Percentiles rank a stretch among this genome's conserved stretches.
Evolutionary conservation across 192 early-diverging fungal species (phyloP).

Genomic region (Rhizoclosmatium globosum): DNA sequence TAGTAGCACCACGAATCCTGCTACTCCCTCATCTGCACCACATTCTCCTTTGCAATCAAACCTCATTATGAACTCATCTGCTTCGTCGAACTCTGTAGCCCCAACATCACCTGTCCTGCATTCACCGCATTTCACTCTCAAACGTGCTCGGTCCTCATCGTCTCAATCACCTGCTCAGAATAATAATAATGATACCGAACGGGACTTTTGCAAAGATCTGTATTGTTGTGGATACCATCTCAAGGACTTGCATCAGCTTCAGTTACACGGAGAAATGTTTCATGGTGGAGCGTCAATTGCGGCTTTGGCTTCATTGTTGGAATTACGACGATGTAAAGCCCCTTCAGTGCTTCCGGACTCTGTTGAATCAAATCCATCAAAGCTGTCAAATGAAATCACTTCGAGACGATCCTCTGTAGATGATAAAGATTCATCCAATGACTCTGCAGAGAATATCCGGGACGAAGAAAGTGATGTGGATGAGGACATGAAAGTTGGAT

Average conservation of each 20-base stretch:
- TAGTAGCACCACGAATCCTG: neutral
- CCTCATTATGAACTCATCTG: neutral
- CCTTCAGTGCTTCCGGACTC: neutral
- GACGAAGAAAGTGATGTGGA: neutral
- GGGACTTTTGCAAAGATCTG: conserved; percentile 89
- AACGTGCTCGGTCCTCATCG: neutral
- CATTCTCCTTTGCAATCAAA: neutral
- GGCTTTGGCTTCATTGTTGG: conserved; percentile 24
- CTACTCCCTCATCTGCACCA: neutral
- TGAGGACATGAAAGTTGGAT: neutral
- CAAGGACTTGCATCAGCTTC: conserved; percentile 85
- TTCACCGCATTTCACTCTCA: neutral
- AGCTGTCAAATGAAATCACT: neutral
- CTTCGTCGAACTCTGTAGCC: neutral
- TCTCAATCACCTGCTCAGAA: neutral
- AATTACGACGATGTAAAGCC: conserved; percentile 10
- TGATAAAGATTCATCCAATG: neutral
- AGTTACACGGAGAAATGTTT: conserved; percentile 91
- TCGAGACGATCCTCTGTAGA: conserved; percentile 8
- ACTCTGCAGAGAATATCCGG: neutral
- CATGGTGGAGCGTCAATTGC: conserved; percentile 50
- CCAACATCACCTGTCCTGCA: neutral
- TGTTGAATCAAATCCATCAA: neutral
- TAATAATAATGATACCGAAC: conserved; percentile 52
- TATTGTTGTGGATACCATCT: conserved; percentile 88